phyloP scores from a whole-genome alignment of 441 rosid genomes.

The Corymbia citriodora region DNA sequence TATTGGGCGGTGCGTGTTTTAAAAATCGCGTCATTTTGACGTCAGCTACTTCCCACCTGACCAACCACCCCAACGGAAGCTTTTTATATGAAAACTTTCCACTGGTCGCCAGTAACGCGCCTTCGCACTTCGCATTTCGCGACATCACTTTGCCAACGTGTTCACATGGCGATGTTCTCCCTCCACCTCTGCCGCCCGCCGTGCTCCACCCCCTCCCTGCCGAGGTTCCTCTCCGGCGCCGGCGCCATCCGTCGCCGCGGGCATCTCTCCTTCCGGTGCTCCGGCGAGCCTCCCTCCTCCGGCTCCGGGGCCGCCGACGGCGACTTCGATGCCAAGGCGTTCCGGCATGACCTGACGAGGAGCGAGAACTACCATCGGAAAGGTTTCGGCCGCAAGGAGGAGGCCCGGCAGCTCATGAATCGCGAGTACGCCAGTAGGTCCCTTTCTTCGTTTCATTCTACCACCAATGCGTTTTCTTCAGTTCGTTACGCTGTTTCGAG shows the following conservation, averaged over 20 bases:
- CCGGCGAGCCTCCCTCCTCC: conserved; percentile 25
- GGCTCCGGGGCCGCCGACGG: conserved; percentile 39
- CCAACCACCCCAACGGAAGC: too few relatives aligned
- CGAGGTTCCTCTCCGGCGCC: conserved; percentile 15
- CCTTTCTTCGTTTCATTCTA: neutral
- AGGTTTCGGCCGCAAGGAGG: conserved; percentile 87
- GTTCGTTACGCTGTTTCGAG: neutral
- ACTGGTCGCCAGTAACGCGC: too few relatives aligned
- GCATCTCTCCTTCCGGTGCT: conserved; percentile 44
- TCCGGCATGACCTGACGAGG: conserved; percentile 73
- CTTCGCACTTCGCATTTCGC: too few relatives aligned
- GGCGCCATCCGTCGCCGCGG: conserved; percentile 17
- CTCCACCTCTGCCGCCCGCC: conserved; percentile 51
- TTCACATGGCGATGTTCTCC: conserved; percentile 47
- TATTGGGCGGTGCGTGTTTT: too few relatives aligned
- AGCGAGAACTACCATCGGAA: conserved; percentile 74
- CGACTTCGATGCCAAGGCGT: conserved; percentile 72
- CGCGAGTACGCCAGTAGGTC: conserved; percentile 73
- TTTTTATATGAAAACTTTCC: too few relatives aligned
- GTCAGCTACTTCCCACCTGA: too few relatives aligned
- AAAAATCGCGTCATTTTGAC: too few relatives aligned
- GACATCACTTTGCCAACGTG: too few relatives aligned
- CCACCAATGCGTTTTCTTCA: neutral
- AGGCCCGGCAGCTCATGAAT: conserved; percentile 79
- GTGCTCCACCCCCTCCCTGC: conserved; percentile 21